Base-by-base conservation (phyloP, 495 filamentous ascomycete species). In the Aspergillus sclerotiicarbonarius region DNA sequence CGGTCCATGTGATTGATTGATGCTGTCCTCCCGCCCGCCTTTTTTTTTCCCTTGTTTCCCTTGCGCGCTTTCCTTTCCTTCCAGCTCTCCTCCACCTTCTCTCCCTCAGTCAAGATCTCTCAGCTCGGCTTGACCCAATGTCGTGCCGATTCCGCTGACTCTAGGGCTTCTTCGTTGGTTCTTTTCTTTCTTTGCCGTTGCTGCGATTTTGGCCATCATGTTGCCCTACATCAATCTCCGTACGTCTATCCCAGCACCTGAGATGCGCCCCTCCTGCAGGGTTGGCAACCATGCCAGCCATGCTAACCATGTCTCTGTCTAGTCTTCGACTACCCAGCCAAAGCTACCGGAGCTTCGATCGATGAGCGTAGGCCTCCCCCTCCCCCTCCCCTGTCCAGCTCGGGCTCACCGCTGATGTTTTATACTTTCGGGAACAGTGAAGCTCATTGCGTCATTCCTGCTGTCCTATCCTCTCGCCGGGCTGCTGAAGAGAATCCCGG, bases 401-500 rank as follows among this genome's bases (percentile, higher is more conserved):
- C 30, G 51, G 50, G 21, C 41, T 45, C 50, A 60, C 55, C 50
- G 55, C 54, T 51, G 54, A 57, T 57, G 8, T 51, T 58, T 25
- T 30, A 50, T 60, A 62, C 59, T 37, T 46, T 18, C 13, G 18
- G 15, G 9, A 56, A 54, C 58, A 98, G 93, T 98, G 53, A 98
- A 98, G 68, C 87, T 98, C 68, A 87, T 96, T 62, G 86, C 86
- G 71, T 90, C 91, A 15, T 93, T 98, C 71, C 80, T 98, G 43
- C 71, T 97, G 29, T 97, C 95, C 31, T 98, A 96, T 70, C 94
- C 94, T 10, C 82, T 98, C 52, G 90, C 93, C 45, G 94, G 80
- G 39, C 65, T 96, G 52, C 81, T 98, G 13, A 98, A 98, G 72
- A 84, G 95, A 43, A 84, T 98, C 35, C 95, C 94, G 31, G 94